These are phyloP conservation scores for Puccinia horiana DNA, from an alignment of 1,284 basidiomycete genomes.

Conservation along the genomic window DNA sequence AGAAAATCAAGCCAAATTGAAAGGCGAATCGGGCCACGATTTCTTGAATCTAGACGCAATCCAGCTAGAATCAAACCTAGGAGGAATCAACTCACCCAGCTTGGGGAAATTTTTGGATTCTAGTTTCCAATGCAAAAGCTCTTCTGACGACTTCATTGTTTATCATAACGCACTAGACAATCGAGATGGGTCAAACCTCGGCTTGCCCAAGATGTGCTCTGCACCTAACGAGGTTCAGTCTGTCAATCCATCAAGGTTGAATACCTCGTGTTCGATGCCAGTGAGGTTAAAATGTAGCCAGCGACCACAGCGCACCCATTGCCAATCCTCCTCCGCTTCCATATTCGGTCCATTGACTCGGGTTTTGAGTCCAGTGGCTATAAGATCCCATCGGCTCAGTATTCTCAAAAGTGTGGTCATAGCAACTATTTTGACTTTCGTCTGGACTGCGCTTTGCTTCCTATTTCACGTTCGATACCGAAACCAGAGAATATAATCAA, in stretches of 20 bases:
- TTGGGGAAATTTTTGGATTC: not conserved
- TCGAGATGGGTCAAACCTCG: not conserved
- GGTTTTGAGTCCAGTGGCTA: constrained; percentile 12
- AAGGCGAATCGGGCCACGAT: not conserved
- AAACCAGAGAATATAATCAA: too few species aligned
- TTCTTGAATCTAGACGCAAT: not conserved
- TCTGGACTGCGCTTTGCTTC: not conserved
- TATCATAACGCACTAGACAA: not conserved
- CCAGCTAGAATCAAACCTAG: not conserved
- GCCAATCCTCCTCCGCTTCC: not conserved
- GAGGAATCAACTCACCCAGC: not conserved
- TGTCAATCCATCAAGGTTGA: not conserved
- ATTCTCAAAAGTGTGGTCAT: constrained; percentile 11
- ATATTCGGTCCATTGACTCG: constrained; percentile 12
- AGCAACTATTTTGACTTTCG: not conserved
- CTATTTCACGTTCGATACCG: not conserved
- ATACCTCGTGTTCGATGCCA: not conserved
- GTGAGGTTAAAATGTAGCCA: not conserved
- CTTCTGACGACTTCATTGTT: not conserved
- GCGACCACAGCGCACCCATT: not conserved
- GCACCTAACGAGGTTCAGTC: not conserved
- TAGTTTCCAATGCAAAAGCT: not conserved
- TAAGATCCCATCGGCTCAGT: constrained; percentile 4
- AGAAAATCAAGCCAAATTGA: not conserved
- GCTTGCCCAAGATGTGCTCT: not conserved